Evolutionary conservation across 129 eudicot species (phyloP), one percentile per base, ranked within the genome.

Genomic region (Mikania micrantha): DNA sequence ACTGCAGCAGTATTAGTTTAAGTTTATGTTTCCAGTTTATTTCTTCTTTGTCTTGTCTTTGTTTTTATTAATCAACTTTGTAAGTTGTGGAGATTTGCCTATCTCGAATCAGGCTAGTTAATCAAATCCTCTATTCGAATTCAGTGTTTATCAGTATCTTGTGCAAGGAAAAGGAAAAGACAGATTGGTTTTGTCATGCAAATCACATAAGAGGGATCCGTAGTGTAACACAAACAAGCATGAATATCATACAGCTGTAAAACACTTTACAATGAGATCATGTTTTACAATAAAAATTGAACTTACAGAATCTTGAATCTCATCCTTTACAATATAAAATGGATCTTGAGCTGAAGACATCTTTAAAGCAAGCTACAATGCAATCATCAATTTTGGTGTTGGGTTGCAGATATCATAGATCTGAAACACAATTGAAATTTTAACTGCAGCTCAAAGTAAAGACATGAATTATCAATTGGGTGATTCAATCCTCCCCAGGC

Each of bases 321-420:
- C 96, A 72, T 85, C 96, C 74, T 85, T 88, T 2, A 88, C 96
- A 59, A 88, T 85, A 75, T 88, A 83, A 69, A 88, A 85, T 16
- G 96, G 96, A 72, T 88, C 96, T 65, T 88, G 92, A 70, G 92
- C 96, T 31, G 96, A 88, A 50, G 96, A 85, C 96, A 85, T 88
- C 42, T 65, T 53, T 38, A 38, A 35, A 4, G 40, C 44, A 38
- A 60, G 49, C 60, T 72, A 71, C 35, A 44, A 19, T 56, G 11
- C 22, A 34, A 60, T 67, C 58, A 28, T 58, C 42, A 67, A 69
- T 29, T 45, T 75, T 28, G 39, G 15, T 59, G 44, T 58, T 6
- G 31, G 60, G 60, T 42, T 41, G 52, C 42, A 34, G 67, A 28
- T 41, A 75, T 9, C 15, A 31, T 34, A 44, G 34, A 67, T 75